Evolutionary conservation across 2,329 filamentous ascomycete genomes (phyloP), one percentile per base, ranked within the genome.

Genomic region (Fusarium sp.): DNA sequence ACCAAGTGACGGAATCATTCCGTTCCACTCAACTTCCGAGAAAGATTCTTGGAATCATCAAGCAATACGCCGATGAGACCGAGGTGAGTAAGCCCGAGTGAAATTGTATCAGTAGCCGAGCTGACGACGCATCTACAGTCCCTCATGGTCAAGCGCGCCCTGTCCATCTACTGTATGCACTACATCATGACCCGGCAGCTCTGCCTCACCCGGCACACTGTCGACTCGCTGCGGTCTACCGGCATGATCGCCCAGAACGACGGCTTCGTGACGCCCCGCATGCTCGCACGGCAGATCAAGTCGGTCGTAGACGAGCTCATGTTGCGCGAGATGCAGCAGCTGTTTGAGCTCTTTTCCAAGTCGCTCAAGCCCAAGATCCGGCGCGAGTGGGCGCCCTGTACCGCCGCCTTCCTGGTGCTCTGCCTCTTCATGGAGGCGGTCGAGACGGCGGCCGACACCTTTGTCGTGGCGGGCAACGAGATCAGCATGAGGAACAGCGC

Each of bases 361-460:
- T 85, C 85, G 31, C 85, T 91, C 48, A 90, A 90, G 79, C 86
- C 86, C 20, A 89, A 89, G 79, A 83, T 85, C 50, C 84, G 87
- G 22, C 80, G 81, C 45, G 87, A 89, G 71, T 91, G 88, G 88
- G 88, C 87, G 39, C 88, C 88, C 2, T 90, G 88, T 76, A 81
- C 89, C 18, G 89, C 88, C 2, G 85, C 89, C 0, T 90, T 91
- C 76, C 80, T 90, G 13, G 85, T 89, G 5, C 83, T 91, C 33
- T 90, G 88, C 72, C 82, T 90, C 41, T 89, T 90, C 77, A 90
- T 91, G 88, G 89, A 91, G 81, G 82, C 86, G 27, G 85, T 90
- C 61, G 88, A 90, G 81, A 83, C 85, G 33, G 85, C 88, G 9
- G 83, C 88, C 35, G 88, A 90, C 80, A 82, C 82, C 10, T 90